Evolutionary conservation across 345 rosid species (phyloP).

Genomic region (Eucalyptus pauciflora): DNA sequence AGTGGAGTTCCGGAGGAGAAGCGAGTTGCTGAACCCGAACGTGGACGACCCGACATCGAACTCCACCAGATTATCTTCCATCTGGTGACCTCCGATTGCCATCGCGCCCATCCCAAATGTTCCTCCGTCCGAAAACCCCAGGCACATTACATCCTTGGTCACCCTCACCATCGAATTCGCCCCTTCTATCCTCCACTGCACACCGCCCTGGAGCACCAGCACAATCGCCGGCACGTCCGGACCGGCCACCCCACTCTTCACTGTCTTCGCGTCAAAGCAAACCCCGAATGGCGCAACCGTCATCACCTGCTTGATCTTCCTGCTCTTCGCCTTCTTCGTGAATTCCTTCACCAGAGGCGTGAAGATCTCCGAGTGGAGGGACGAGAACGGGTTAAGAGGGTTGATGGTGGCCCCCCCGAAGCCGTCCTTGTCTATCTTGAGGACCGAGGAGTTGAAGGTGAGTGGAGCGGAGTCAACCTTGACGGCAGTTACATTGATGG

Average conservation of each 20-base stretch:
- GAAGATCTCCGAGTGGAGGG: slow-evolving; percentile 26
- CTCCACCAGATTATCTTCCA: slow-evolving; percentile 22
- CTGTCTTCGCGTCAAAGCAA: not conserved
- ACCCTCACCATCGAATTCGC: slow-evolving; percentile 27
- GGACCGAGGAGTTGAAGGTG: slow-evolving; percentile 7
- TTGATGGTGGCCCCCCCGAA: slow-evolving; percentile 39
- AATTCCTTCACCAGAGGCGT: slow-evolving; percentile 18
- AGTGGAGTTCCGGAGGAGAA: slow-evolving; percentile 6
- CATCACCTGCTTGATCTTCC: not conserved
- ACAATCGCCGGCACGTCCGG: slow-evolving; percentile 14
- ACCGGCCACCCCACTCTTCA: not conserved
- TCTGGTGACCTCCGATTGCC: slow-evolving; percentile 25
- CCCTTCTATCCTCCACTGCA: slow-evolving; percentile 17
- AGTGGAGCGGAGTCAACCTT: slow-evolving; percentile 1
- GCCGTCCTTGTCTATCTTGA: slow-evolving; percentile 6
- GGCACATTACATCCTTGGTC: slow-evolving; percentile 2
- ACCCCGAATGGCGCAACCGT: slow-evolving; percentile 1
- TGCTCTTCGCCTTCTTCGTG: not conserved
- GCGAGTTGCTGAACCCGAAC: slow-evolving; percentile 23
- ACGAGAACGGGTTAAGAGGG: slow-evolving; percentile 14
- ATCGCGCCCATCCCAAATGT: slow-evolving; percentile 3
- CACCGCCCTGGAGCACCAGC: slow-evolving; percentile 7
- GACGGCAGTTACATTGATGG: slow-evolving; percentile 10
- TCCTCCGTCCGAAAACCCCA: slow-evolving; percentile 27
- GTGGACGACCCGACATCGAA: slow-evolving; percentile 18